Conservation (phyloP, 2,329 filamentous ascomycete species). For the Fusarium compactum region DNA sequence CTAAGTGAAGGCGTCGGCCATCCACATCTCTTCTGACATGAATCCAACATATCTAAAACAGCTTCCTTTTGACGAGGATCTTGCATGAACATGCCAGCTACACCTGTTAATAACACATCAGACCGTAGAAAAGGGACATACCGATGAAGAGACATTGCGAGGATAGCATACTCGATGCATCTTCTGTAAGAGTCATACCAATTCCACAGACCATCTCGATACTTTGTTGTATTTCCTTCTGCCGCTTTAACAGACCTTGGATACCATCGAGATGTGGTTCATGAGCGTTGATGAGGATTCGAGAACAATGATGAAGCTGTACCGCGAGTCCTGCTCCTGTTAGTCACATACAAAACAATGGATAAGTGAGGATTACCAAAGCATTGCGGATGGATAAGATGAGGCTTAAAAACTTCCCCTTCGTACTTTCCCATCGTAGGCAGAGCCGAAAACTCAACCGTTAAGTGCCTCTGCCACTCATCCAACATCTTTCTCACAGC, state of each 20-base stretch:
- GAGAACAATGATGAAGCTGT: conserved; percentile 31
- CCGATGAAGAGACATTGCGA: conserved; percentile 56
- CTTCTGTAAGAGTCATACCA: conserved; percentile 58
- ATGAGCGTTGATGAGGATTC: conserved; percentile 53
- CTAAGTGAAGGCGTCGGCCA: conserved; percentile 42
- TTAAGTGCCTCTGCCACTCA: conserved; percentile 51
- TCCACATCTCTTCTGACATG: conserved; percentile 38
- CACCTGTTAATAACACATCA: accelerated
- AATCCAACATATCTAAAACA: conserved; percentile 39
- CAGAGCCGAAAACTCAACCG: conserved; percentile 56
- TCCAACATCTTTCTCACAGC: conserved; percentile 40
- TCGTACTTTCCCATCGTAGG: conserved; percentile 47
- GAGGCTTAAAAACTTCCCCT: conserved; percentile 55
- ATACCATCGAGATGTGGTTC: conserved; percentile 47
- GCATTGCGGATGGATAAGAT: conserved; percentile 63
- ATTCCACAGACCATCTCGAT: conserved; percentile 60
- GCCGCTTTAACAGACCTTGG: conserved; percentile 57
- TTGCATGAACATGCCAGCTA: conserved; percentile 39
- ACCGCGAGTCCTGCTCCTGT: conserved; percentile 23
- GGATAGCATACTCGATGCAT: conserved; percentile 57
- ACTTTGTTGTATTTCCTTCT: conserved; percentile 40
- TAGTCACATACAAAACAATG: no score
- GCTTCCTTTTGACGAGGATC: conserved; percentile 19
- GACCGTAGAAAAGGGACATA: not conserved
- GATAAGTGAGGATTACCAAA: no score